Conservation (phyloP, 257 asterid species). For the Schizonepeta tenuifolia region DNA sequence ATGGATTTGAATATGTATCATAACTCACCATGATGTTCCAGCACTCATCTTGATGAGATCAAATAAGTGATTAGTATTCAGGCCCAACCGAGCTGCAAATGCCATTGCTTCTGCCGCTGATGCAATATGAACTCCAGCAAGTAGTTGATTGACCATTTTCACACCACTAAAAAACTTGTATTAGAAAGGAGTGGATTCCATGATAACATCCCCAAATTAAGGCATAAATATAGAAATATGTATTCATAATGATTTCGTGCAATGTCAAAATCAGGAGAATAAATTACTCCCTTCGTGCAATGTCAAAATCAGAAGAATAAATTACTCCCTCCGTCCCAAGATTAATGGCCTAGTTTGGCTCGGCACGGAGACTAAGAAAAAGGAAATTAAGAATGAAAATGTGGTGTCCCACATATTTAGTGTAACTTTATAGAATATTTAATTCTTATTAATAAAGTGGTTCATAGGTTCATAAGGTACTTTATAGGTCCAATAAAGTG, state of each 20-base stretch:
- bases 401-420: no score
- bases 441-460: no score
- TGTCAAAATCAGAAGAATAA: no score
- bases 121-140: slow-evolving; percentile 99
- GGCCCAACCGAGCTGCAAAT: slow-evolving; percentile 90
- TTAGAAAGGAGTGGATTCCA: slow-evolving; percentile 7
- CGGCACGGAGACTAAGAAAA: no score
- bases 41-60: slow-evolving; percentile 70
- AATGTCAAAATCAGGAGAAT: slow-evolving; percentile 13
- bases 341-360: no score
- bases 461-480: no score
- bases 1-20: slow-evolving; percentile 18
- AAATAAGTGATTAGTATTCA: slow-evolving; percentile 74
- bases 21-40: slow-evolving; percentile 91
- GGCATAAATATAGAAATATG: background rate
- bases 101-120: slow-evolving; percentile 99
- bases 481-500: no score
- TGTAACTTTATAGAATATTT: no score
- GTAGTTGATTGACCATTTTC: slow-evolving; percentile 97
- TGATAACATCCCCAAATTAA: background rate
- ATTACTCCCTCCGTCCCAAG: no score
- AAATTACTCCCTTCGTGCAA: no score
- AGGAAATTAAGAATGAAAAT: no score
- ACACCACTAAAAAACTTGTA: slow-evolving; percentile 58
- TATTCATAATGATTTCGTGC: background rate